Base-by-base conservation (phyloP, 1,284 basidiomycete genomes). In the Ustilago shanxiensis region DNA sequence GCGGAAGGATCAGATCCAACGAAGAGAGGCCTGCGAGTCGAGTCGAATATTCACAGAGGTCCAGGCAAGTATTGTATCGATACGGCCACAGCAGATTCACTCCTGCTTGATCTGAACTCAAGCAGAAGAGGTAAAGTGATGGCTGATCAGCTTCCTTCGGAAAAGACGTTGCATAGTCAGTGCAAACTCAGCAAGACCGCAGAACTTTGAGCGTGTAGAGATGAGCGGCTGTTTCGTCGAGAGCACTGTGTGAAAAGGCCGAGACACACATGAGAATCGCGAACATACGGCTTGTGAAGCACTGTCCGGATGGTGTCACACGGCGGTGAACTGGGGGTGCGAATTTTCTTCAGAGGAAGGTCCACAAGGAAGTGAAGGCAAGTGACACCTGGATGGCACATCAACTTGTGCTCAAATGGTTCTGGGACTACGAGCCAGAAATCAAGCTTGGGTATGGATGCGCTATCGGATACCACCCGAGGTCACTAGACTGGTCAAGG, bases 231-330 rank as follows among this genome's bases (percentile, higher is more conserved):
- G 52, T 26, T 37, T 18, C n/a, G 33, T 55, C 26, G 41, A 37
- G n/a, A 29, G 55, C 22, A 22, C 20, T 11, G 44, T 22, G 44
- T 3, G 35, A 54, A 62, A 45, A 68, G 58, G 66, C 54, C 66
- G 66, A 68, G 66, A 68, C 60, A 68, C 50, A 41, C 66, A 53
- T 44, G 31, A 10, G 31, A 20, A 66, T 56, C 28, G 58, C 64
- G 58, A 33, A 44, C 35, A 39, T n/a, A 54, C 7, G 44, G 31
- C 24, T n/a, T 8, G 44, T 20, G 8, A 8, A 45, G 44, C 44
- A 47, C 47, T n/a, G 41, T 49, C 24, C 33, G 18, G 31, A 62
- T 26, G 41, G 52, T 49, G 52, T 37, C 18, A 45, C 14, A 33
- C 18, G 44, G 44, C 44, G 44, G 44, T n/a, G n/a, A 45, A 20